Base-by-base conservation (phyloP, 2,329 filamentous ascomycete species). In the Aspergillus pseudonomiae region DNA sequence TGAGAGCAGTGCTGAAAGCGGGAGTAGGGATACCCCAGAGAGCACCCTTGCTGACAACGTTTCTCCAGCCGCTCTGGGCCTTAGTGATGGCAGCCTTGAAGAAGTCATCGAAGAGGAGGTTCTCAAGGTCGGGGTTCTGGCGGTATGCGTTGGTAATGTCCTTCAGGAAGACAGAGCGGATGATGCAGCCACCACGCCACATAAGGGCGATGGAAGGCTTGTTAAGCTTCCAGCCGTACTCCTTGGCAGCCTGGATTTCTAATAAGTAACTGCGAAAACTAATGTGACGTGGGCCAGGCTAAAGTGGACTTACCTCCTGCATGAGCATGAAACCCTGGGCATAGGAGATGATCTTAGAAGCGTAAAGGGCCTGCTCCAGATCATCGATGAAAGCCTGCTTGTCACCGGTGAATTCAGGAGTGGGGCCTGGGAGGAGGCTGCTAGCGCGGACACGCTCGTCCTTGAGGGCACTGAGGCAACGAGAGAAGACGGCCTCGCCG, bases 261-360 rank as follows among this genome's bases (percentile, higher is more conserved):
- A 24, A 26, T 11, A 34, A 68, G 59, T 62, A 54, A 53, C 39
- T 39, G 36, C 28, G 16, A 19, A 5, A 32, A 7, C 32, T 21
- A 16, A 5, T n/a, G 32, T 1, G 12, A 39, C 2, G 16, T 16
- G 12, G 11, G 24, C n/a, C 32, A 32, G 34, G 55, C 11, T 32
- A 26, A 43, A 4, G 28, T 28, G 57, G 28, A 81, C 89, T 82
- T 82, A 94, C 93, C 84, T 96, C 91, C 85, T 98, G 94, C 88
- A 99, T 98, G 78, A 99, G 88, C 94, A 98, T 98, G 89, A 99
- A 99, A 79, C 95, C 95, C 85, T 99, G 95, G 70, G 95, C 93
- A 80, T 99, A 99, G 24, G 95, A 99, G 83, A 99, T 97, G 80
- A 99, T 99, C 91, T 99, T 99, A 77, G 94, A 98, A 71, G 95